Conservation (phyloP, 2,329 filamentous ascomycete species). For the Dothistroma pini region DNA sequence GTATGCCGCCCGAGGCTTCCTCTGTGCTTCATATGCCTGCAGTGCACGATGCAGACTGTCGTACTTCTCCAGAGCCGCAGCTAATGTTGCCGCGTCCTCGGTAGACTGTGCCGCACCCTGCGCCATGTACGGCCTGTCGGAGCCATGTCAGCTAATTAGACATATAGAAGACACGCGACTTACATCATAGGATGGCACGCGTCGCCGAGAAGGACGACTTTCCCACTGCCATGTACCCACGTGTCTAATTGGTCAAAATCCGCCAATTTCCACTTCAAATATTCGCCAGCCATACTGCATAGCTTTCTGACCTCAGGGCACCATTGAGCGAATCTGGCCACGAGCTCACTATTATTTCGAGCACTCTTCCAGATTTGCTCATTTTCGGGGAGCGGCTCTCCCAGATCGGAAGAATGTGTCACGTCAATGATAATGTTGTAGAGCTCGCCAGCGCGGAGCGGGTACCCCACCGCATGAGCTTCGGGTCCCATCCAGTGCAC, state of each 20-base stretch:
- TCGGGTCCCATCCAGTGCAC: slow-evolving; percentile 34
- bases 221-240: slow-evolving; percentile 53
- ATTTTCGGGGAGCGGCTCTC: slow-evolving; percentile 19
- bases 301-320: slow-evolving; percentile 31
- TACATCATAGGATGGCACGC: slow-evolving; percentile 62
- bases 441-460: slow-evolving; percentile 30
- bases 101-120: slow-evolving; percentile 67
- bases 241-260: slow-evolving; percentile 55
- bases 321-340: slow-evolving; percentile 31
- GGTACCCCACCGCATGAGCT: slow-evolving; percentile 34
- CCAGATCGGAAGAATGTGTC: slow-evolving; percentile 21
- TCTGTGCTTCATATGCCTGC: slow-evolving; percentile 17
- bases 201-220: slow-evolving; percentile 59
- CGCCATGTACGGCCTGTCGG: slow-evolving; percentile 55
- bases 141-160: neutral
- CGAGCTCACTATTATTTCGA: slow-evolving; percentile 27
- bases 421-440: slow-evolving; percentile 35
- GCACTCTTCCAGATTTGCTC: slow-evolving; percentile 32
- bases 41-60: slow-evolving; percentile 16
- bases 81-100: slow-evolving; percentile 60
- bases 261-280: slow-evolving; percentile 60
- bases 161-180: neutral
- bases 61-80: slow-evolving; percentile 21
- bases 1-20: slow-evolving; percentile 27
- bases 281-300: slow-evolving; percentile 45